phyloP scores from a whole-genome alignment of 352 stramenopile genomes.

The Globisporangium abappressorium region DNA sequence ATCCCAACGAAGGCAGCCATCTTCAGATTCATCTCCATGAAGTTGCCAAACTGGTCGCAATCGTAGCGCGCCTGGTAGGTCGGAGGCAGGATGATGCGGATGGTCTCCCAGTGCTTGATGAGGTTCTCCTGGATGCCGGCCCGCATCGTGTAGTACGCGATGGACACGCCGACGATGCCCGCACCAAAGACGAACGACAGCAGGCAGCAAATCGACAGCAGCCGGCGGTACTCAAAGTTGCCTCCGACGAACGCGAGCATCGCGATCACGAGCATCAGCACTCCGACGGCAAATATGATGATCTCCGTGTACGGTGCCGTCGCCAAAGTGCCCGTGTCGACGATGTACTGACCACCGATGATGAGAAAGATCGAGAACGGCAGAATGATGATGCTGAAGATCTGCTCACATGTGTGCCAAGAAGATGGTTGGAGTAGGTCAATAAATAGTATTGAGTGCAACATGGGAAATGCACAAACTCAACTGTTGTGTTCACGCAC shows the following conservation, averaged over 20 bases:
- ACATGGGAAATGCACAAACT: neutral
- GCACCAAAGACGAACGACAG: conserved; percentile 52
- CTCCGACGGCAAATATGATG: conserved; percentile 53
- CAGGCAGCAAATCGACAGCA: conserved; percentile 68
- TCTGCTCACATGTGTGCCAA: conserved; percentile 20
- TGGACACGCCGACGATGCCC: conserved; percentile 45
- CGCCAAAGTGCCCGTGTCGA: conserved; percentile 55
- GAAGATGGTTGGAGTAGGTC: neutral
- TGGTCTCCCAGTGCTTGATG: conserved; percentile 47
- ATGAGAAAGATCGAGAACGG: conserved; percentile 69
- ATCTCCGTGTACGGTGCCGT: conserved; percentile 73
- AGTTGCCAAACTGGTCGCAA: conserved; percentile 51
- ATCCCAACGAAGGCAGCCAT: conserved; percentile 55
- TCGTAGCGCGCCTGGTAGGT: conserved; percentile 70
- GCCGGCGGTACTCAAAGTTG: conserved; percentile 74
- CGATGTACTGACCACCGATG: conserved; percentile 70
- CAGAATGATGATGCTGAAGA: conserved; percentile 63
- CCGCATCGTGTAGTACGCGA: conserved; percentile 55
- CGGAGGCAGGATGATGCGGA: conserved; percentile 61
- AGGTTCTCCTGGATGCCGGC: conserved; percentile 53
- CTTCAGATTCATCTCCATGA: conserved; percentile 57
- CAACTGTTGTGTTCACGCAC: conserved; percentile 14
- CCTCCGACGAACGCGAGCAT: conserved; percentile 66
- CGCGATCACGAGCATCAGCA: conserved; percentile 51
- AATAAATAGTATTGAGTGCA: neutral